Percentiles rank a stretch among this genome's conserved stretches.
Conservation (phyloP, 2,329 filamentous ascomycete genomes). For the Fusarium robinianum region DNA sequence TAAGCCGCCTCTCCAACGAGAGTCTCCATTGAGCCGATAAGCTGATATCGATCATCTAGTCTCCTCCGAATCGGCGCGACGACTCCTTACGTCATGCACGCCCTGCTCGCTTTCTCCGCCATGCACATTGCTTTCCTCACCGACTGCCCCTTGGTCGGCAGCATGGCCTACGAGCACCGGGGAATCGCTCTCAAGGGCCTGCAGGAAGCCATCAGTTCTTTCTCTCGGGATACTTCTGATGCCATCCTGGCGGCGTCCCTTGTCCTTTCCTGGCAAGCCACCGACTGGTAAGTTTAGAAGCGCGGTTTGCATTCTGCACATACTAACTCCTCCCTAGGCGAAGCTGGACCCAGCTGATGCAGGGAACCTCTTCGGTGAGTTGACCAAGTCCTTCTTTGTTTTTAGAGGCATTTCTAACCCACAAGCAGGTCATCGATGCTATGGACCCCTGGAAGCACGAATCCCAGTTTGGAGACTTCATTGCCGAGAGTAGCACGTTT, state of each 20-base stretch:
- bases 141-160: constrained; percentile 80
- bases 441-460: constrained; percentile 93
- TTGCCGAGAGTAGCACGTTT: constrained; percentile 77
- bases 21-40: not conserved
- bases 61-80: constrained; percentile 76
- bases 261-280: constrained; percentile 93
- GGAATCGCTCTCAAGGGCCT: constrained; percentile 84
- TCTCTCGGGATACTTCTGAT: constrained; percentile 86
- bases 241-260: constrained; percentile 90
- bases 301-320: no score
- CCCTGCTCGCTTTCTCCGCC: constrained; percentile 90
- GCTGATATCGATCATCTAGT: constrained; percentile 30
- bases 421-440: constrained; percentile 74
- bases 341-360: constrained; percentile 90
- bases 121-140: constrained; percentile 91
- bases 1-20: constrained; percentile 61
- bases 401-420: constrained; percentile 23
- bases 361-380: constrained; percentile 85
- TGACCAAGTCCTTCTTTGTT: not conserved
- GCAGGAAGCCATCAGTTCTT: constrained; percentile 82
- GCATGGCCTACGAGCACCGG: constrained; percentile 87
- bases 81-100: constrained; percentile 90
- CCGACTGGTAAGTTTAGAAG: constrained; percentile 78
- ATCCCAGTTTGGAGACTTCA: constrained; percentile 82
- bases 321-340: constrained; percentile 61